Evolutionary conservation across 2,329 filamentous ascomycete species (phyloP), one percentile per base, ranked within the genome.

Genomic region (Sodiomyces alkalinus): DNA sequence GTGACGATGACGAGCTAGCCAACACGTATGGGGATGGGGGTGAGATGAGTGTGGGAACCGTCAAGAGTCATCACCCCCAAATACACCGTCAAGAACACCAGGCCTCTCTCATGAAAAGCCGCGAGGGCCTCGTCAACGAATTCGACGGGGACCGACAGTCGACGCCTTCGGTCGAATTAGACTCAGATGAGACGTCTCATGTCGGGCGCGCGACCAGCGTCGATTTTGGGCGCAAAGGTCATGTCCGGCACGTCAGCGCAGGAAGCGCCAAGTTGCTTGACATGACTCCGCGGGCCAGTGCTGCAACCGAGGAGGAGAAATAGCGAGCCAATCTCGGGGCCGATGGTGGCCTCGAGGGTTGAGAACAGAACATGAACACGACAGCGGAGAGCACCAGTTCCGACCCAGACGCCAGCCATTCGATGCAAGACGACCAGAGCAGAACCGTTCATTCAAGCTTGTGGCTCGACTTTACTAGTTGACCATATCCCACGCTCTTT

Each of bases 251-350:
- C 37, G 74, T 85, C 43, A 86, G 79, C 43, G 77, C 79, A 24
- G 80, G 80, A 27, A 86, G 78, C 44, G 80, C 80, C 8, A 79
- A 72, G 50, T 52, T 87, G 28, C 55, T 90, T 27, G 74, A 85
- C 27, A 62, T 86, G 26, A 62, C 64, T 13, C 62, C 68, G 14
- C 60, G 65, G 16, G 47, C 49, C 24, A 76, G 69, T 14, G 51
- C 54, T 9, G 71, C 74, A 36, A 54, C 50, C 22, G 61, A 55
- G 44, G 50, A n/a, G n/a, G n/a, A n/a, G n/a, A n/a, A n/a, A n/a
- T n/a, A n/a, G 51, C n/a, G n/a, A n/a, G n/a, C n/a, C n/a, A n/a
- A n/a, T n/a, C n/a, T n/a, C n/a, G n/a, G n/a, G n/a, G n/a, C n/a
- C n/a, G n/a, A n/a, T n/a, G n/a, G n/a, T n/a, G n/a, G n/a, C n/a